Percentiles rank a stretch among this genome's conserved stretches.
Conservation (phyloP, 306 rosid species). For the Sphenostylis stenocarpa region DNA sequence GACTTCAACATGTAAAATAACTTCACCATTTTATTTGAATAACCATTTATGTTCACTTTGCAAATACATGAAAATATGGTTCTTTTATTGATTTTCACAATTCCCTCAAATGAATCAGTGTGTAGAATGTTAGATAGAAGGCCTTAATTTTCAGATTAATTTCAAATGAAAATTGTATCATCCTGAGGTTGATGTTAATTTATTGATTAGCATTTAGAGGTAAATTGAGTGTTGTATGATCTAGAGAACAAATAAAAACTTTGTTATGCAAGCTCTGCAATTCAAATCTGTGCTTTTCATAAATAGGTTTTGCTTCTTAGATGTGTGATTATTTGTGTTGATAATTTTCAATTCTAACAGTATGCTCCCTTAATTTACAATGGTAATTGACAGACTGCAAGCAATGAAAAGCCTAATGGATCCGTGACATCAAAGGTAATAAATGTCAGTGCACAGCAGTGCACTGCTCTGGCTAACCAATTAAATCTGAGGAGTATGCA, state of each 20-base stretch:
- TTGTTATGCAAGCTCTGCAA: constrained; percentile 13
- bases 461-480: constrained; percentile 44
- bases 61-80: constrained; percentile 11
- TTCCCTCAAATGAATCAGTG: not conserved
- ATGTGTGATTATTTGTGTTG: not conserved
- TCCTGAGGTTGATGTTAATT: constrained; percentile 12
- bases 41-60: not conserved
- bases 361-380: constrained; percentile 26
- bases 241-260: not conserved
- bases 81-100: constrained; percentile 11
- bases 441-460: constrained; percentile 47
- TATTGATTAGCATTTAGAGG: not conserved
- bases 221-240: constrained; percentile 32
- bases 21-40: constrained; percentile 20
- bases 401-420: constrained; percentile 58
- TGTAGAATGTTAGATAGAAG: constrained; percentile 11
- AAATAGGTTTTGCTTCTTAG: constrained; percentile 17
- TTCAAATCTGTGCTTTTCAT: not conserved
- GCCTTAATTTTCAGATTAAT: constrained; percentile 9
- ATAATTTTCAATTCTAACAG: constrained; percentile 21
- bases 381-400: constrained; percentile 53
- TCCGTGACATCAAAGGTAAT: constrained; percentile 50
- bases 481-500: constrained; percentile 50
- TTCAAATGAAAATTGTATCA: constrained; percentile 15
- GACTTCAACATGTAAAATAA: constrained; percentile 57